A percentile compares a stretch with the other conserved stretches of the same genome.
Evolutionary conservation across 371 early-diverging fungal genomes (phyloP).

Genomic region (Mortierella sp.): DNA sequence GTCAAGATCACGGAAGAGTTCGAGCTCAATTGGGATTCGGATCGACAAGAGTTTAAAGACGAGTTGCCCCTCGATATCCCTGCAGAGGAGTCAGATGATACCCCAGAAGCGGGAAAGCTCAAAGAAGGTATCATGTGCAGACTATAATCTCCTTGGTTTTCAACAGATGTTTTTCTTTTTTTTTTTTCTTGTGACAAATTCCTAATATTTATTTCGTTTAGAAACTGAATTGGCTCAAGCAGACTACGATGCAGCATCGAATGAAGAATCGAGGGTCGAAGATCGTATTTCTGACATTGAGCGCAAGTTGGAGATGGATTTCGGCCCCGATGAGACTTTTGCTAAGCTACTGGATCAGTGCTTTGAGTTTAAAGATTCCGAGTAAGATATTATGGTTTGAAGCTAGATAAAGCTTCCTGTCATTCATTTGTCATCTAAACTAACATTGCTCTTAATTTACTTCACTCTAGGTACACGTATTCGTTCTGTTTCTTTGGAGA

Average conservation of each 20-base stretch:
- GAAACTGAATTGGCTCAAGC: constrained; percentile 58
- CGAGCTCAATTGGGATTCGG: constrained; percentile 23
- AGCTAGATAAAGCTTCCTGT: not conserved
- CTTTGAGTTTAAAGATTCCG: constrained; percentile 75
- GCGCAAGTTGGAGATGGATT: constrained; percentile 66
- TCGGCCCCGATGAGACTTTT: constrained; percentile 73
- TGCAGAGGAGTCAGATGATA: constrained; percentile 22
- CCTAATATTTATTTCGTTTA: not conserved
- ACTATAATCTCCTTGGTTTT: not conserved
- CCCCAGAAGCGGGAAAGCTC: constrained; percentile 28
- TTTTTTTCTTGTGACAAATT: too few species aligned
- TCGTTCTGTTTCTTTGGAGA: constrained; percentile 85
- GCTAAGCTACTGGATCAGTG: constrained; percentile 76
- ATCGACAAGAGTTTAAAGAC: constrained; percentile 29
- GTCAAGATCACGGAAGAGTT: constrained; percentile 34
- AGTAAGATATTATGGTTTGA: constrained; percentile 62
- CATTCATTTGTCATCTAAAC: not conserved
- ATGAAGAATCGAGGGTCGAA: constrained; percentile 52
- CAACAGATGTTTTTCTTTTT: not conserved
- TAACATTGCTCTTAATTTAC: not conserved
- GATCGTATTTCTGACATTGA: constrained; percentile 58
- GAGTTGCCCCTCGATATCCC: constrained; percentile 21
- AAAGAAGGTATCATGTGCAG: constrained; percentile 20
- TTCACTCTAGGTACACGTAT: constrained; percentile 75
- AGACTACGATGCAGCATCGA: constrained; percentile 56